Conservation (phyloP, 148 eudicot species). For the Rhododendron mucronatum region DNA sequence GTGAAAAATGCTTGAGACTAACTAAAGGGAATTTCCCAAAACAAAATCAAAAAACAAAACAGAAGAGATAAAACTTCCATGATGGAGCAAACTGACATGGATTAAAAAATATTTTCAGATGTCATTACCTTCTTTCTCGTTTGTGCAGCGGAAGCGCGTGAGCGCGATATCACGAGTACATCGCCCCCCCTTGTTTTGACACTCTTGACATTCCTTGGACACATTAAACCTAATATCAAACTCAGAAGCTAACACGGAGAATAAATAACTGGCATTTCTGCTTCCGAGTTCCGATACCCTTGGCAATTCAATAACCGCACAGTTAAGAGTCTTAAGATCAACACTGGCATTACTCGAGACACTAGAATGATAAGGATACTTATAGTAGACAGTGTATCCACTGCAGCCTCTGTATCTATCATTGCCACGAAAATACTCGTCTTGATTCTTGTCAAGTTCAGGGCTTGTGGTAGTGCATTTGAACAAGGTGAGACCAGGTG, state of each 20-base stretch:
- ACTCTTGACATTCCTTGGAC: neutral
- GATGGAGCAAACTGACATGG: neutral
- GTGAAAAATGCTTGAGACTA: neutral
- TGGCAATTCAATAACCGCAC: conserved; percentile 13
- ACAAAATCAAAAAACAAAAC: no score
- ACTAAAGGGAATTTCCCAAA: neutral
- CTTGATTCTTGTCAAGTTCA: neutral
- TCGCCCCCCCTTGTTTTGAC: neutral
- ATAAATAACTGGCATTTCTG: neutral
- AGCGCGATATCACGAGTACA: neutral
- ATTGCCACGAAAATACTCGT: neutral
- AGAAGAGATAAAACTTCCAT: neutral
- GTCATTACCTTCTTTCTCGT: neutral
- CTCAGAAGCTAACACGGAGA: neutral
- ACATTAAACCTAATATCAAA: neutral
- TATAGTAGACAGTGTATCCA: neutral
- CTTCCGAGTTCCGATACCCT: neutral
- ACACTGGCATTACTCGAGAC: neutral
- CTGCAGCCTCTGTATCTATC: neutral
- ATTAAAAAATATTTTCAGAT: no score
- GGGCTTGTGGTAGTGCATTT: conserved; percentile 11
- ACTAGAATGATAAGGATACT: neutral
- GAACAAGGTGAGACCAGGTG: conserved; percentile 19
- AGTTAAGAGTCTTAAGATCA: neutral
- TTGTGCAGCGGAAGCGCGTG: neutral